Evolutionary conservation across 345 rosid species (phyloP).

Genomic region (Noccaea caerulescens): DNA sequence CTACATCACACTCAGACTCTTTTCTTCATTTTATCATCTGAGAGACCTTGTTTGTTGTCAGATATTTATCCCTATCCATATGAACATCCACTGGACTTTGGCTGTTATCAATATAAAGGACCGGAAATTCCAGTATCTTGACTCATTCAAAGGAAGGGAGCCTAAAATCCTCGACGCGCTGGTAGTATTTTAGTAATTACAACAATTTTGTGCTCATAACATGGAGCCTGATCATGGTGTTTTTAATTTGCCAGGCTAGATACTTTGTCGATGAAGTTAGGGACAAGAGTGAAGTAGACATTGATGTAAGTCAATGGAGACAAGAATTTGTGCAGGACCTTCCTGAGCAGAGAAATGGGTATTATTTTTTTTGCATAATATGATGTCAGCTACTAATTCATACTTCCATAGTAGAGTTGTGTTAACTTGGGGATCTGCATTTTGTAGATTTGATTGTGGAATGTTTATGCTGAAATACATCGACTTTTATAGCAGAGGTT

Average conservation of each 20-base stretch:
- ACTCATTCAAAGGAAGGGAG: constrained; percentile 90
- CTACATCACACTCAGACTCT: neutral
- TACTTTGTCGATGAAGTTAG: constrained; percentile 84
- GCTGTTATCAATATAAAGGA: constrained; percentile 85
- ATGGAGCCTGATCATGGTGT: constrained; percentile 32
- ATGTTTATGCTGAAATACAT: constrained; percentile 96
- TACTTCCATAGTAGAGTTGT: neutral
- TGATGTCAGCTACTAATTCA: neutral
- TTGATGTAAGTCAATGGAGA: constrained; percentile 73
- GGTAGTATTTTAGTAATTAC: constrained; percentile 51
- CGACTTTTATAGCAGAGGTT: constrained; percentile 86
- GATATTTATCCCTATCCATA: constrained; percentile 97
- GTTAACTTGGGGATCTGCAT: constrained; percentile 10
- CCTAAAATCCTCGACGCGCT: constrained; percentile 56
- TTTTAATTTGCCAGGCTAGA: constrained; percentile 61
- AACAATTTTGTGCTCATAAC: neutral
- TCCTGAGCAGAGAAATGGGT: constrained; percentile 94
- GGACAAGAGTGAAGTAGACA: constrained; percentile 70
- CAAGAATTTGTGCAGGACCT: constrained; percentile 82
- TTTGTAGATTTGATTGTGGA: constrained; percentile 87
- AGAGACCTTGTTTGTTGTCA: constrained; percentile 42
- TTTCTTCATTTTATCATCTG: neutral
- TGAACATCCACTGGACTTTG: constrained; percentile 92
- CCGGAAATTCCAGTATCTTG: constrained; percentile 89
- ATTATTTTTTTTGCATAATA: neutral